Percentiles rank a stretch among this genome's conserved stretches.
Conservation (phyloP, 352 stramenopile species). For the Phytophthora fragariae region DNA sequence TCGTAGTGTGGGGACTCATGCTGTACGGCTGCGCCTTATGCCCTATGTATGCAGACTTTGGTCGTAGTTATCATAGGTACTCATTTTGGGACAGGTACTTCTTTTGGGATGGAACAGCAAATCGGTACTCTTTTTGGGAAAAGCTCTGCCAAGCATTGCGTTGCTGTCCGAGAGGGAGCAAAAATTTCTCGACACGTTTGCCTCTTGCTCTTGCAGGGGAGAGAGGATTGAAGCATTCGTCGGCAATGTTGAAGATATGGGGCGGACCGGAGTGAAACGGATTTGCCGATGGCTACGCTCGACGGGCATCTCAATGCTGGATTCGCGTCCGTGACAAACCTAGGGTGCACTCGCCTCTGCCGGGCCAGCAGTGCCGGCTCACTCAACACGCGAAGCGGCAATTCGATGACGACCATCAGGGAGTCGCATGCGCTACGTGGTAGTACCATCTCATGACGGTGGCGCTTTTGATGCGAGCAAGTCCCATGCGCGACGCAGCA, state of each 20-base stretch:
- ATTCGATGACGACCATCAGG: neutral
- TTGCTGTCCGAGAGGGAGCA: neutral
- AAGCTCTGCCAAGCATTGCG: too few species aligned
- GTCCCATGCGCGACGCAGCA: neutral
- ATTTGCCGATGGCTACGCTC: neutral
- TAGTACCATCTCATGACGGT: too few species aligned
- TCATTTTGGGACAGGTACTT: too few species aligned
- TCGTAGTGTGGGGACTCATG: too few species aligned
- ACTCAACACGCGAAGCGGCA: neutral
- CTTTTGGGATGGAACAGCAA: too few species aligned
- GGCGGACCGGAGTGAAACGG: neutral
- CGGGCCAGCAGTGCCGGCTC: constrained; percentile 8
- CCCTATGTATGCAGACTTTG: too few species aligned
- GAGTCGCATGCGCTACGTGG: neutral
- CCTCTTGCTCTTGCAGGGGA: neutral
- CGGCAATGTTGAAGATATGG: constrained; percentile 17
- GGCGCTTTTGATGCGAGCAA: neutral
- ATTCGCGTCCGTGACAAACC: constrained; percentile 17
- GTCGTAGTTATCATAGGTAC: too few species aligned
- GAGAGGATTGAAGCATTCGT: neutral
- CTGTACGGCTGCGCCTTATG: too few species aligned
- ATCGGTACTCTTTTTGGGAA: too few species aligned
- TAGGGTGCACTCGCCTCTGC: constrained; percentile 13
- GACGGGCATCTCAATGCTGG: neutral
- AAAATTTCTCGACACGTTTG: constrained; percentile 16